A percentile compares a stretch with the other conserved stretches of the same genome.
These are phyloP conservation scores for Mycena epipterygia DNA, from an alignment of 768 basidiomycete species.

Conservation along the genomic window DNA sequence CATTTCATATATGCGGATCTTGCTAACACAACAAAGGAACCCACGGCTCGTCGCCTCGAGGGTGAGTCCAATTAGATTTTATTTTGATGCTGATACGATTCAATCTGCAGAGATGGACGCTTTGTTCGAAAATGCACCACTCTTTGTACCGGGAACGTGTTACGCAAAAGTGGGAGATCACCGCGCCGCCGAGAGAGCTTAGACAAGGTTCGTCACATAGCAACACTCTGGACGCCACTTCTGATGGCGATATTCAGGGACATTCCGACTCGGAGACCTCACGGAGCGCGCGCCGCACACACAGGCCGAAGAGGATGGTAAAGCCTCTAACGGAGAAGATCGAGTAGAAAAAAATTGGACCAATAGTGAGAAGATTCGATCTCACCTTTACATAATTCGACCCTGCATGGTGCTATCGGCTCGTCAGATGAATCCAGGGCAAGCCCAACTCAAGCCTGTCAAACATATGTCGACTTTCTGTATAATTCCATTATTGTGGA, in stretches of 20 bases:
- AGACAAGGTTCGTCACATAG: slow-evolving; percentile 47
- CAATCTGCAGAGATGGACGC: slow-evolving; percentile 55
- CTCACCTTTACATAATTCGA: too few relatives aligned
- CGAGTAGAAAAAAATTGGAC: too few relatives aligned
- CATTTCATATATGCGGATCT: not conserved
- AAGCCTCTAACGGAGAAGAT: slow-evolving; percentile 33
- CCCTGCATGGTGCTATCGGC: too few relatives aligned
- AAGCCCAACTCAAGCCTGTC: too few relatives aligned
- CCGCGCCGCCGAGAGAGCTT: slow-evolving; percentile 54
- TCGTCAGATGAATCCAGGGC: too few relatives aligned
- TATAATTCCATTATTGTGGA: too few relatives aligned
- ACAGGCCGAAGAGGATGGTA: slow-evolving; percentile 32
- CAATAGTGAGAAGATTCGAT: too few relatives aligned
- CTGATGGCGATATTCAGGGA: slow-evolving; percentile 37
- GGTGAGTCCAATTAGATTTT: slow-evolving; percentile 36
- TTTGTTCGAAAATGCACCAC: slow-evolving; percentile 53
- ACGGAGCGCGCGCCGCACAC: slow-evolving; percentile 38
- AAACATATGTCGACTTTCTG: too few relatives aligned
- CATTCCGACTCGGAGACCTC: slow-evolving; percentile 45
- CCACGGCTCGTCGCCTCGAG: slow-evolving; percentile 58
- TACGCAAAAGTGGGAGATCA: slow-evolving; percentile 54
- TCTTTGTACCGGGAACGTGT: slow-evolving; percentile 52
- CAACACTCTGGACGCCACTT: not conserved
- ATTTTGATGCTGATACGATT: not conserved
- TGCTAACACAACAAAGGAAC: slow-evolving; percentile 47